Base-by-base conservation (phyloP, 148 eudicot species). In the Talinum fruticosum region DNA sequence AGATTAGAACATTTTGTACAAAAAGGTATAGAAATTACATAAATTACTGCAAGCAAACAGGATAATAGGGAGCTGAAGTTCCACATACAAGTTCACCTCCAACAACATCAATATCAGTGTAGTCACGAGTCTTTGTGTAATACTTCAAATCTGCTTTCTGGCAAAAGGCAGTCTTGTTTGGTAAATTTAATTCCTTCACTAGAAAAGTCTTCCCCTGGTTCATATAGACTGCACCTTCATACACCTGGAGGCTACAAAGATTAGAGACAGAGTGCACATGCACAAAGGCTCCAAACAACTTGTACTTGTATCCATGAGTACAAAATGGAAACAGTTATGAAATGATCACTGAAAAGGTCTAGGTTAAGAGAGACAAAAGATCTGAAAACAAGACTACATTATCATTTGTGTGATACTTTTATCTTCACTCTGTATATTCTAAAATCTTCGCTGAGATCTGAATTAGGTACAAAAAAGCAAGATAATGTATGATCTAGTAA, bases 141-240 rank as follows among this genome's bases (percentile, higher is more conserved):
- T 96, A 93, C 73, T 96, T 90, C 77, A 96, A 78, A 80, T 93
- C 97, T 34, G 98, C 98, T 81, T 82, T 85, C 80, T 87, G 94
- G 88, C 97, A 93, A 80, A 87, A 74, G 80, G 99, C 99, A 79
- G 84, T 77, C 88, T 88, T 93, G 79, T 75, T 86, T 66, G 89
- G 82, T 78, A 89, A 66, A 81, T 93, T 83, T 69, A 96, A 80
- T 73, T 89, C 85, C 79, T 90, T 86, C 71, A 96, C 97, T 66
- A 96, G 87, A 87, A 90, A 96, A 67, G 89, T 89, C 72, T 88
- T 87, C 75, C 98, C 99, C 82, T 96, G 99, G 84, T 96, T 89
- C 98, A 96, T 85, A 82, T 91, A 96, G 74, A 91, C 90, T 49
- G 97, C 97, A 77, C 99, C 98, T 77, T 96, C 99, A 82, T 96